Evolutionary conservation across 2,329 filamentous ascomycete species (phyloP).

Genomic region (Aspergillus felis): DNA sequence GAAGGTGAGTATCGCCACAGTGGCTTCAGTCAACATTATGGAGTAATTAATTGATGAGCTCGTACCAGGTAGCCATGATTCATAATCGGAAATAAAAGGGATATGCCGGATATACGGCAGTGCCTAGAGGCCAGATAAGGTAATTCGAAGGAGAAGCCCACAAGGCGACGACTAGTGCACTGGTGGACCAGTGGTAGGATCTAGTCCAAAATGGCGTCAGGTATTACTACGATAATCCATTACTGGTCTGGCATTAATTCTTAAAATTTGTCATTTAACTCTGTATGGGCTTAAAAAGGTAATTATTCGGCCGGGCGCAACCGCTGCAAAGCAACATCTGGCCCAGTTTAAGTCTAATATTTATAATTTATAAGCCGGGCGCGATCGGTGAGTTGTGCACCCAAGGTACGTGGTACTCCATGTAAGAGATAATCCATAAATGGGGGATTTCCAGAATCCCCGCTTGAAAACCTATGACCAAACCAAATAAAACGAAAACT

Average conservation of each 20-base stretch:
- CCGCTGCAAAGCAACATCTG: slow-evolving; percentile 11
- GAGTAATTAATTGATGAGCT: not conserved
- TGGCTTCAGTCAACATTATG: not conserved
- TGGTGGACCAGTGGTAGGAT: not conserved
- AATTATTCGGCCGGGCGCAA: slow-evolving; percentile 12
- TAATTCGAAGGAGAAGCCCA: not conserved
- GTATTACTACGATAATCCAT: not conserved
- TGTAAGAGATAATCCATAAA: not conserved
- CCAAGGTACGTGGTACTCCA: not conserved
- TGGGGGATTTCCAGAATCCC: not conserved
- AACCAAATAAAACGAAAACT: not conserved
- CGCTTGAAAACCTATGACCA: not conserved
- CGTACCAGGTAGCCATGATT: not conserved
- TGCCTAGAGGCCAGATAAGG: not conserved
- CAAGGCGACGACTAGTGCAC: not conserved
- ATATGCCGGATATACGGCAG: not conserved
- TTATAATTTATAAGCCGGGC: not conserved
- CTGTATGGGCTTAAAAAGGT: not conserved
- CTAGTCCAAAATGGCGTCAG: slow-evolving; percentile 3
- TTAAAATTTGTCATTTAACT: not conserved
- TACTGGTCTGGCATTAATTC: not conserved
- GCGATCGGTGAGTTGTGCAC: not conserved
- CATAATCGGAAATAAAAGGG: not conserved
- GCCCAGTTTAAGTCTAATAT: slow-evolving; percentile 10
- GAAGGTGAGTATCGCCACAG: slow-evolving; percentile 11